phyloP scores from a whole-genome alignment of 2,329 filamentous ascomycete genomes.

The Hymenoscyphus fraxineus region DNA sequence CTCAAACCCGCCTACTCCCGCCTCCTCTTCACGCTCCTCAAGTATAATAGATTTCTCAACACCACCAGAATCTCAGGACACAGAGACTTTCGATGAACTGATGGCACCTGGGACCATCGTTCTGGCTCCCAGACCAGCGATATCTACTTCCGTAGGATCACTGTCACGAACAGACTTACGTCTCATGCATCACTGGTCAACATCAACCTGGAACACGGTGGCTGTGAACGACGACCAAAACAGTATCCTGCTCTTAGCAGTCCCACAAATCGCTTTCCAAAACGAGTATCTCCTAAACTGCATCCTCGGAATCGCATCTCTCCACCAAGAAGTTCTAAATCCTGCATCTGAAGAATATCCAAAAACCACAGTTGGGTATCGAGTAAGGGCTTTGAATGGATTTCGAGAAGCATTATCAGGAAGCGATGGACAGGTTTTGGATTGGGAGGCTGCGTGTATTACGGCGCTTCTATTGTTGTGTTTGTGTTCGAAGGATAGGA shows the following conservation, averaged over 20 bases:
- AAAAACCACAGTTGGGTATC: slow-evolving; percentile 27
- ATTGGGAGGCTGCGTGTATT: slow-evolving; percentile 28
- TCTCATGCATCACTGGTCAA: slow-evolving; percentile 32
- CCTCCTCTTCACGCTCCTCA: neutral
- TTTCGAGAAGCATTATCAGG: slow-evolving; percentile 26
- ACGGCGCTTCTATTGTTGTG: slow-evolving; percentile 29
- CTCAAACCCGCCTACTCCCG: neutral
- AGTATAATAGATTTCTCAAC: neutral
- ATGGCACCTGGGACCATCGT: slow-evolving; percentile 11
- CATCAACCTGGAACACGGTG: slow-evolving; percentile 22
- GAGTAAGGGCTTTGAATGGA: slow-evolving; percentile 21
- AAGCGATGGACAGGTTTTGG: slow-evolving; percentile 16
- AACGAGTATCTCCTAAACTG: slow-evolving; percentile 29
- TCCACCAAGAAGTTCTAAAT: slow-evolving; percentile 26
- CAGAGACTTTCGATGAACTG: slow-evolving; percentile 3
- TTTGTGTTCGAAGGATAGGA: slow-evolving; percentile 23
- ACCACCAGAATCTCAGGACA: neutral
- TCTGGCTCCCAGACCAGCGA: slow-evolving; percentile 14
- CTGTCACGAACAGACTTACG: slow-evolving; percentile 26
- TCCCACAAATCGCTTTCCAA: slow-evolving; percentile 32
- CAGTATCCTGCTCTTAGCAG: slow-evolving; percentile 19
- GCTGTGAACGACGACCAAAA: slow-evolving; percentile 17
- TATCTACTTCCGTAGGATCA: slow-evolving; percentile 17
- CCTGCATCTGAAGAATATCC: slow-evolving; percentile 15
- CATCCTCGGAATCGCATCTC: slow-evolving; percentile 30